Conservation (phyloP, 2,329 filamentous ascomycete species). For the Trichoderma cornu-damae region DNA sequence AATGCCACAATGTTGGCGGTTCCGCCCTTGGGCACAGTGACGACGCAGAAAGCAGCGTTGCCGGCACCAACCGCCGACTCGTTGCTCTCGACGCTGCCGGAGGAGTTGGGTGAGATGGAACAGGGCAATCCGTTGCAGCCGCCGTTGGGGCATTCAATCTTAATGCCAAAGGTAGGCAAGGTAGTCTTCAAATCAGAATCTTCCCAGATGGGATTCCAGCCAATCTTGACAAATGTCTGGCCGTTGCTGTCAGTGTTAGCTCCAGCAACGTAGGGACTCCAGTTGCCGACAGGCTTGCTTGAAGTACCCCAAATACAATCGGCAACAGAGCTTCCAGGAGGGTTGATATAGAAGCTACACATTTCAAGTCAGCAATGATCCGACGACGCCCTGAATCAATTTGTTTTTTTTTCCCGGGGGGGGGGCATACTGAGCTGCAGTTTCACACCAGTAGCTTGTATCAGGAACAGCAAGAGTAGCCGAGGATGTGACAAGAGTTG, state of each 20-base stretch:
- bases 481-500: constrained; percentile 57
- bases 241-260: constrained; percentile 63
- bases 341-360: constrained; percentile 68
- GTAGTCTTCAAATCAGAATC: constrained; percentile 48
- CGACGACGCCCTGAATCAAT: too few species aligned
- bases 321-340: constrained; percentile 58
- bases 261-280: constrained; percentile 71
- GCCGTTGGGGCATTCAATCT: constrained; percentile 61
- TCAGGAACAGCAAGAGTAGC: constrained; percentile 66
- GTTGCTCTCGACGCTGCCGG: constrained; percentile 56
- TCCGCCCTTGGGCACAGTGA: constrained; percentile 63
- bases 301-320: constrained; percentile 69
- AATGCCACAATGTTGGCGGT: constrained; percentile 64
- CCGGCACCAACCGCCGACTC: constrained; percentile 57
- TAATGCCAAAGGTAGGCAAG: constrained; percentile 61
- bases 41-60: constrained; percentile 67
- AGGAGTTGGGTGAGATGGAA: constrained; percentile 58
- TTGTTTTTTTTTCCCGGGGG: too few species aligned
- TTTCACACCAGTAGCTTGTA: constrained; percentile 63
- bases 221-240: constrained; percentile 68
- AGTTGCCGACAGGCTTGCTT: constrained; percentile 63
- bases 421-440: constrained; percentile 66
- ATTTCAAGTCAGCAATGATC: not conserved
- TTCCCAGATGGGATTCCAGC: constrained; percentile 71
- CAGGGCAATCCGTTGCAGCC: constrained; percentile 71